Evolutionary conservation across 1,139 yeast species (phyloP), one percentile per base, ranked within the genome.

Genomic region (Candida gigantensis): DNA sequence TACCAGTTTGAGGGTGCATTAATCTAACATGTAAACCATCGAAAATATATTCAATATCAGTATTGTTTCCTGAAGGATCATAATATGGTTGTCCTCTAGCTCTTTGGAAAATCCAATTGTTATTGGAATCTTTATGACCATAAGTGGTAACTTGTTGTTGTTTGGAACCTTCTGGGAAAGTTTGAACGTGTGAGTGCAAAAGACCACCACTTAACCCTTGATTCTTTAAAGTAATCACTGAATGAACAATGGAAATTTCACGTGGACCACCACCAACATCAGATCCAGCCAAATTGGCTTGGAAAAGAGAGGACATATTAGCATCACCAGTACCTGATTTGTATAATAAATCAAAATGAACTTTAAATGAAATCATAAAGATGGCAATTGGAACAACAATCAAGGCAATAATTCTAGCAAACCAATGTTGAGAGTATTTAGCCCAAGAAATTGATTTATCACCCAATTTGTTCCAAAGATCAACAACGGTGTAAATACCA

Each of bases 81-180:
- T 77, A 81, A 32, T 68, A 62, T n/a, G 74, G 74, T 34, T 68
- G 63, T 23, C 66, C 72, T 65, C 96, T 81, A 23, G 79, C 68
- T 58, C 86, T 78, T 63, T 89, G 88, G 68, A 94, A 76, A 29
- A 74, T 56, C 97, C 97, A 92, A 52, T 88, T 82, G 62, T 92
- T 92, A 70, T 92, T 92, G 40, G 80, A 54, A 64, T 92, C 99
- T 66, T 87, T 87, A 69, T 88, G 97, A 36, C 88, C 80, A 61
- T 92, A 92, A 23, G 96, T 86, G 30, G 98, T 92, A 39, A 92
- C 86, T 66, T 92, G 98, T 65, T 92, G 97, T 67, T 92, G 99
- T 51, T 78, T 75, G 13, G 97, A 90, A 39, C 99, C 99, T 53
- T 81, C 95, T 30, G 98, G 98, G 70, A 72, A 92, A 9, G 88